phyloP scores from a whole-genome alignment of 805 yeast genomes.

The Candida hispaniensis region DNA sequence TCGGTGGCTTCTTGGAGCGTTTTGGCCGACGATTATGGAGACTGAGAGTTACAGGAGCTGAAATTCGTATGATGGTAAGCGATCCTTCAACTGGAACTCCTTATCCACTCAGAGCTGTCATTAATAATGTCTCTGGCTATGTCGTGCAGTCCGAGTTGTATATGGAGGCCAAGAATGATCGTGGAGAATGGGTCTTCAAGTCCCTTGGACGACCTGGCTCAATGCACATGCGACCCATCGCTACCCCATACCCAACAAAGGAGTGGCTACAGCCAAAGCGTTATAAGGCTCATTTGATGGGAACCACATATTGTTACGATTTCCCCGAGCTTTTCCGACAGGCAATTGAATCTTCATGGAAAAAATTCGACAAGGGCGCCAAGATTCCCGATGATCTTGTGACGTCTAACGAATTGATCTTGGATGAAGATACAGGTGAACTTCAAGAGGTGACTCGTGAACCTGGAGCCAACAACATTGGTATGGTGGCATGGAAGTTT shows the following conservation, averaged over 20 bases:
- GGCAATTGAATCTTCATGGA: slow-evolving; percentile 81
- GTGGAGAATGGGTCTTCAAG: slow-evolving; percentile 96
- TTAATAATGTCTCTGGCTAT: slow-evolving; percentile 92
- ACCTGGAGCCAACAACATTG: slow-evolving; percentile 89
- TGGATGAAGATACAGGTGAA: slow-evolving; percentile 64
- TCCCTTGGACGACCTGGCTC: slow-evolving; percentile 91
- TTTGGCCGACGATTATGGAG: slow-evolving; percentile 96
- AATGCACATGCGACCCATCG: slow-evolving; percentile 93
- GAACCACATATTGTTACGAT: slow-evolving; percentile 95
- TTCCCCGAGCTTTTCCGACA: slow-evolving; percentile 98
- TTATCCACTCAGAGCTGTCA: slow-evolving; percentile 93
- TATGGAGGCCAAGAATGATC: slow-evolving; percentile 83
- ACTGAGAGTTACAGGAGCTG: slow-evolving; percentile 93
- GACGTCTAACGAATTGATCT: slow-evolving; percentile 68
- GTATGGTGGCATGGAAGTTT: slow-evolving; percentile 95
- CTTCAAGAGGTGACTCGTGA: slow-evolving; percentile 87
- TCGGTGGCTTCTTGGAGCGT: slow-evolving; percentile 95
- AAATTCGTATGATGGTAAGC: slow-evolving; percentile 88
- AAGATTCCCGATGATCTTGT: slow-evolving; percentile 65
- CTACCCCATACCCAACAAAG: slow-evolving; percentile 94
- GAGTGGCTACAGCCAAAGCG: slow-evolving; percentile 98
- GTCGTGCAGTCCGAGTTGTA: slow-evolving; percentile 93
- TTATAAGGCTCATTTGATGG: slow-evolving; percentile 96
- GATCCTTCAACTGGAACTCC: slow-evolving; percentile 85
- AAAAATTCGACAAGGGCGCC: slow-evolving; percentile 30